Evolutionary conservation across 2,329 filamentous ascomycete genomes (phyloP).

Genomic region (Colletotrichum chrysophilum): DNA sequence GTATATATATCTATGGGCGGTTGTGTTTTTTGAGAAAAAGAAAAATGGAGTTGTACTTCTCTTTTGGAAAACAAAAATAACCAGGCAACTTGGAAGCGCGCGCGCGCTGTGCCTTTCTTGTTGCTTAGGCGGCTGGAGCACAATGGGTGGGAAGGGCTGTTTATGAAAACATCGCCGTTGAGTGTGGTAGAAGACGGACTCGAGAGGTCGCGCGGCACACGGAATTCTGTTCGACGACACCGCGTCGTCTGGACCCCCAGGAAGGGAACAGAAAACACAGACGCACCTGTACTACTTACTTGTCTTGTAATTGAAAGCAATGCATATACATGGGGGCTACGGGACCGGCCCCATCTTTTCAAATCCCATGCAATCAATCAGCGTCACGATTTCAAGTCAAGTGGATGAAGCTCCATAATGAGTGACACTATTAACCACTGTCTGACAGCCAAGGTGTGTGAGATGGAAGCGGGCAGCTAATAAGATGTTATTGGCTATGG

Average conservation of each 20-base stretch:
- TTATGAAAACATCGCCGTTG: neutral
- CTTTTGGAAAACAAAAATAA: neutral
- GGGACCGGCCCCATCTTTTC: neutral
- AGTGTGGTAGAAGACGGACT: neutral
- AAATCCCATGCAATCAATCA: neutral
- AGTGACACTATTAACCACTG: neutral
- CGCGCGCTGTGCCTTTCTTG: neutral
- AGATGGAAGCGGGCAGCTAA: neutral
- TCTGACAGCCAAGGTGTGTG: neutral
- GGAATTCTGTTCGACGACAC: neutral
- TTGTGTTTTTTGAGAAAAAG: neutral
- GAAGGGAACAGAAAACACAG: neutral
- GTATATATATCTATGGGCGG: neutral
- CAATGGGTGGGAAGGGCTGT: neutral
- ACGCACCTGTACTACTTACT: conserved; percentile 36
- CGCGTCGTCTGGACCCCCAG: neutral
- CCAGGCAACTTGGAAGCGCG: neutral
- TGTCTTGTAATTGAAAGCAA: conserved; percentile 40
- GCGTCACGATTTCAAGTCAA: neutral
- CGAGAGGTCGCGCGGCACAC: neutral
- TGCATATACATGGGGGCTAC: neutral
- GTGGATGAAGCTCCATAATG: neutral
- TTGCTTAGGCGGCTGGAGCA: neutral
- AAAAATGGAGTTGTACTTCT: neutral
- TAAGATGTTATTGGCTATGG: neutral